These are phyloP conservation scores for Lachnellula subtilissima DNA, from an alignment of 2,329 filamentous ascomycete species.

Conservation along the genomic window DNA sequence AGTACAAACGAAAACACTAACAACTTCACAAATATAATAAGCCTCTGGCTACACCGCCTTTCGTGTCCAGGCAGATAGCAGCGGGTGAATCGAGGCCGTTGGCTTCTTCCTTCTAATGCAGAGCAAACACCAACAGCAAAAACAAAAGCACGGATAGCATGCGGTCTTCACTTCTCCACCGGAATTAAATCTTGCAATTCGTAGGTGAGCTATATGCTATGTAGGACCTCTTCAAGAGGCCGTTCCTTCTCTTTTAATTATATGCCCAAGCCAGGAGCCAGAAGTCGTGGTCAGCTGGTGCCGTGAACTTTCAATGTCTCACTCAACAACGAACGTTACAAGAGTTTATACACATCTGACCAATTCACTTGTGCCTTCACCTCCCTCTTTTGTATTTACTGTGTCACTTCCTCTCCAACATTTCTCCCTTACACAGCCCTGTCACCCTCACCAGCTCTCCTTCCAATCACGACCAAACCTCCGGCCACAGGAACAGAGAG, in stretches of 20 bases:
- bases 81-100: too few relatives aligned
- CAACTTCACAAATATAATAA: not conserved
- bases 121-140: too few relatives aligned
- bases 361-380: not conserved
- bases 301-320: not conserved
- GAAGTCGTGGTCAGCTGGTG: constrained; percentile 1
- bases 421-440: not conserved
- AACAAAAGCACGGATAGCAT: not conserved
- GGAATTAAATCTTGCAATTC: not conserved
- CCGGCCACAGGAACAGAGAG: too few relatives aligned
- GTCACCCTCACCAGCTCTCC: not conserved
- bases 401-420: not conserved
- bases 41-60: not conserved
- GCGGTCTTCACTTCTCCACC: not conserved
- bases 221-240: not conserved
- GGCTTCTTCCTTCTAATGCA: too few relatives aligned
- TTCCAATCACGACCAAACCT: not conserved
- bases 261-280: not conserved
- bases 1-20: not conserved
- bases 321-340: not conserved
- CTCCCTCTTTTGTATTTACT: not conserved
- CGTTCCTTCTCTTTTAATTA: not conserved
- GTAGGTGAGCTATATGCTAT: not conserved
- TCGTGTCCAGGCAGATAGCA: too few relatives aligned
- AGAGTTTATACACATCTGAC: not conserved